phyloP scores from a whole-genome alignment of 768 basidiomycete species.

The Russula sp. region DNA sequence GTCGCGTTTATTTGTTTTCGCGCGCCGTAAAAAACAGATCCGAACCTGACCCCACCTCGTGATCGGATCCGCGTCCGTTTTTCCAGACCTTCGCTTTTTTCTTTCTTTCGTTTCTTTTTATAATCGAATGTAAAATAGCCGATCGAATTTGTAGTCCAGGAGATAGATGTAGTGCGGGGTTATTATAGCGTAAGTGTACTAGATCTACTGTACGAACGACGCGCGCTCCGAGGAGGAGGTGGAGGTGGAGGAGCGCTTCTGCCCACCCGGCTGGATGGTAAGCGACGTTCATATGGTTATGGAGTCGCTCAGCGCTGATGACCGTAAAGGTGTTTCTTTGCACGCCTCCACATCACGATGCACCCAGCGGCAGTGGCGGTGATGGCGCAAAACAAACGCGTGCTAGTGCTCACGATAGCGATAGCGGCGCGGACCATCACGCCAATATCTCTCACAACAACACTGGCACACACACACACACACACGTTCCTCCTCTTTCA shows the following conservation, averaged over 20 bases:
- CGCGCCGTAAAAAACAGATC: neutral
- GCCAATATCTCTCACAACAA: no score
- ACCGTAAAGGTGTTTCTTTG: neutral
- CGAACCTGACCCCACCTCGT: conserved; percentile 6
- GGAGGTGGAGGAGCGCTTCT: neutral
- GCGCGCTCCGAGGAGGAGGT: conserved; percentile 4
- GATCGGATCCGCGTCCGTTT: conserved; percentile 11
- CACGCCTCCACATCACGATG: conserved; percentile 21
- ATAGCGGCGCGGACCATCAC: neutral
- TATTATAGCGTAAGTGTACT: neutral
- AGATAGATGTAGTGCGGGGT: neutral
- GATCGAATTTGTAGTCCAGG: neutral
- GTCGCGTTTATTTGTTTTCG: conserved; percentile 1
- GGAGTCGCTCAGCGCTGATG: neutral
- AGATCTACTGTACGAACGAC: neutral
- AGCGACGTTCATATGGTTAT: neutral
- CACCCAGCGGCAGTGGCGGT: conserved; percentile 24
- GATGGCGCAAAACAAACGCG: neutral
- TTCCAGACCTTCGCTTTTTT: neutral
- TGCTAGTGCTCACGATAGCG: neutral
- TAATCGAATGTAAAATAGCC: conserved; percentile 1
- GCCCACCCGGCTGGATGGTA: neutral
- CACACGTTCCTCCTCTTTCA: neutral
- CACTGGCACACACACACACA: neutral
- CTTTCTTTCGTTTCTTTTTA: neutral